Evolutionary conservation across 2,329 filamentous ascomycete genomes (phyloP), one percentile per base, ranked within the genome.

Genomic region (Graphiopsis chlorocephala): DNA sequence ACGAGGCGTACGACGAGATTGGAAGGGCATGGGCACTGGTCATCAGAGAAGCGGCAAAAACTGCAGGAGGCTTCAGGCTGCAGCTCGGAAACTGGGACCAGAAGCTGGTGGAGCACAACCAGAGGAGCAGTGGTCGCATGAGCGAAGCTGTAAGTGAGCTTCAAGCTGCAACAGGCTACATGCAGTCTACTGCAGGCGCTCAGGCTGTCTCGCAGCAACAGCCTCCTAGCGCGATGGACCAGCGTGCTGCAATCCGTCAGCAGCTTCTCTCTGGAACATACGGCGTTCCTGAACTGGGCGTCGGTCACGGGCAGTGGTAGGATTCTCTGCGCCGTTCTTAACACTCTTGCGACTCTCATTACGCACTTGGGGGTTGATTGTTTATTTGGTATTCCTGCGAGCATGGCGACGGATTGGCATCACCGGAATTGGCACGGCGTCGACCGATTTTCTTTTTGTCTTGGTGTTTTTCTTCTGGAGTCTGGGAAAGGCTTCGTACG

Each of bases 1-100:
- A 97, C 70, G 92, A 92, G 68, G 93, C 94, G 7, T 99, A 99
- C 75, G 94, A 99, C 73, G 95, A 98, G 75, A 93, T 99, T 68
- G 90, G 92, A 28, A 92, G 90, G 73, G 95, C 95, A 1, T 99
- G 95, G 95, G 89, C 92, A 17, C 78, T 96, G 70, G 94, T 97
- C 58, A 90, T 99, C 70, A 89, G 89, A 67, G 95, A 99, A 78
- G 92, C 93, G 1, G 89, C 90, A 25, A 98, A 98, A 81, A 86
- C 91, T 70, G 94, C 92, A 12, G 93, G 92, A 29, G 95, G 95
- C 35, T 95, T 98, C 72, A 88, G 92, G 69, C 75, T 99, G 69
- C 91, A 97, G 73, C 91, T 92, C 55, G 93, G 91, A 61, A 91
- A 91, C 65, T 99, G 95, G 95, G 94, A 98, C 72, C 89, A 95